A percentile compares a stretch with the other conserved stretches of the same genome.
Conservation (phyloP, 75 land plant genomes). For the Cupressus sempervirens region DNA sequence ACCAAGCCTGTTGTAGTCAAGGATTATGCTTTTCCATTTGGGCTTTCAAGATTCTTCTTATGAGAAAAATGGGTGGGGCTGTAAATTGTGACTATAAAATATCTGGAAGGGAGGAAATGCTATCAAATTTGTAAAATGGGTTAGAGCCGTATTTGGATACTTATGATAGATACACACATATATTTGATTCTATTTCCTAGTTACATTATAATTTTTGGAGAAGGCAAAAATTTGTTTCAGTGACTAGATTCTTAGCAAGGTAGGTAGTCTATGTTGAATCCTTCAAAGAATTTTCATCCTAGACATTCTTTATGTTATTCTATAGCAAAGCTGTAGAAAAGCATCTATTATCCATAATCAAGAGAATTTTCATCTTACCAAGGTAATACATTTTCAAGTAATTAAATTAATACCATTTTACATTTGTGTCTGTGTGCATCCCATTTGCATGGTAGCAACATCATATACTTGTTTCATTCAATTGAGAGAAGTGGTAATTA, state of each 20-base stretch:
- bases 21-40: constrained; percentile 37
- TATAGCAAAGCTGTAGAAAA: constrained; percentile 4
- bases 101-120: background rate
- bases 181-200: constrained; percentile 6
- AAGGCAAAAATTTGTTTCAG: background rate
- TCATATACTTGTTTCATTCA: background rate
- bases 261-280: constrained; percentile 6
- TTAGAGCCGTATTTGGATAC: constrained; percentile 2
- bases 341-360: constrained; percentile 10
- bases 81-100: constrained; percentile 14
- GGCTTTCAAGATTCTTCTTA: constrained; percentile 23
- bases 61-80: constrained; percentile 53
- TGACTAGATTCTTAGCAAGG: constrained; percentile 1
- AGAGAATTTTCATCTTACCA: background rate
- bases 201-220: constrained; percentile 5
- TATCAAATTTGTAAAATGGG: constrained; percentile 13
- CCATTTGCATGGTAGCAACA: background rate
- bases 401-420: background rate
- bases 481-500: background rate
- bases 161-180: background rate
- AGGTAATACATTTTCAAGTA: background rate
- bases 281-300: background rate
- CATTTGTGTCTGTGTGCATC: background rate
- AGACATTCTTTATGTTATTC: constrained; percentile 16
- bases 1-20: constrained; percentile 32